Conservation (phyloP, 2,329 filamentous ascomycete genomes). For the Colletotrichum sojae region DNA sequence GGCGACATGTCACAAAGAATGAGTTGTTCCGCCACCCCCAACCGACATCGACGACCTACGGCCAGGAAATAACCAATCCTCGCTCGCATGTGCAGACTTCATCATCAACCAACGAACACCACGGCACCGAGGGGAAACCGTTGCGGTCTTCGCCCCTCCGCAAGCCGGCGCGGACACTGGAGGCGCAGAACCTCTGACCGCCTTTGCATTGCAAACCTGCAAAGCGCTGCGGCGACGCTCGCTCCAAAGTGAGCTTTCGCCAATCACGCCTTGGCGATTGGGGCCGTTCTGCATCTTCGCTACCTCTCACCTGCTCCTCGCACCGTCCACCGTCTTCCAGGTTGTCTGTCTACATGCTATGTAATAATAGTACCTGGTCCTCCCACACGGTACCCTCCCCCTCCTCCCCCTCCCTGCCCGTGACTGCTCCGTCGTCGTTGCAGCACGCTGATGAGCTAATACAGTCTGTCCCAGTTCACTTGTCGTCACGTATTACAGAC, state of each 20-base stretch:
- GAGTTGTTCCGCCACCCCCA: slow-evolving; percentile 18
- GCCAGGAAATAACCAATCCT: not conserved
- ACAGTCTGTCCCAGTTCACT: not conserved
- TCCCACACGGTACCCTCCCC: slow-evolving; percentile 1
- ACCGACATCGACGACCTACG: not conserved
- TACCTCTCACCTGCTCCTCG: not conserved
- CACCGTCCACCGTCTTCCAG: not conserved
- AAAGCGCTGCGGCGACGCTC: not conserved
- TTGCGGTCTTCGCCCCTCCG: not conserved
- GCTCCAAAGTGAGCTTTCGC: not conserved
- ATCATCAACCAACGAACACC: not conserved
- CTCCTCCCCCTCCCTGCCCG: not conserved
- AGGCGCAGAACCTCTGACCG: slow-evolving; percentile 5
- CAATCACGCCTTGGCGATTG: slow-evolving; percentile 31
- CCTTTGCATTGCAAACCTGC: slow-evolving; percentile 5
- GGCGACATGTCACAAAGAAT: slow-evolving; percentile 26
- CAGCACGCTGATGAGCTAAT: slow-evolving; percentile 30
- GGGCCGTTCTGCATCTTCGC: slow-evolving; percentile 11
- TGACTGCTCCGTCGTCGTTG: not conserved
- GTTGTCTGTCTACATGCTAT: no score
- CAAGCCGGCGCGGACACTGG: not conserved
- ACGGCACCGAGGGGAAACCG: not conserved
- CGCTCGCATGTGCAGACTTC: slow-evolving; percentile 11
- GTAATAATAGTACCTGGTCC: not conserved
- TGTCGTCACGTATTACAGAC: slow-evolving; percentile 18